Evolutionary conservation across 768 basidiomycete species (phyloP), one percentile per base, ranked within the genome.

Genomic region (Kondoa subrosea): DNA sequence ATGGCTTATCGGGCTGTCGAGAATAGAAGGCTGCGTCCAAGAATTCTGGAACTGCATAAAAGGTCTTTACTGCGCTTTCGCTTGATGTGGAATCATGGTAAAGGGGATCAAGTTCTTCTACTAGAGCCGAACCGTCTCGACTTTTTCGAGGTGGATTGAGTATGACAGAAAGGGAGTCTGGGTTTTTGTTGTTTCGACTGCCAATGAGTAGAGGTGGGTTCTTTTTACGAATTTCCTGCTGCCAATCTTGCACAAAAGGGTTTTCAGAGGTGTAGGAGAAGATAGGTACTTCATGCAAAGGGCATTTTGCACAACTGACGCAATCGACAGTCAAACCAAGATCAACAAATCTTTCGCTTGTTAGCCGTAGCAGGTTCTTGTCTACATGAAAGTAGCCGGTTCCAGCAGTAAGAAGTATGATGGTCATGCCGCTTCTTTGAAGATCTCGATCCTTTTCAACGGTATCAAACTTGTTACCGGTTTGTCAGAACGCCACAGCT

Each of bases 381-480:
- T 87, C 87, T 2, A 96, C 95, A 30, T 87, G 84, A 76, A 91
- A 97, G 76, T 89, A 89, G 1, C 90, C 90, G 1, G 91, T 89
- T 0, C 93, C 95, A 0, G 95, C 92, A 1, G 91, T 92, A 70
- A 97, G 84, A 57, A 97, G 76, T 58, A 91, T 83, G 1, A 87
- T 88, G 16, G 85, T 84, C 0, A 86, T 78, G 26, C 93, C 93
- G 0, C 92, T 97, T 16, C 91, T 81, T 1, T 87, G 88, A 8
- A 97, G 80, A 33, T 93, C 95, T 25, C 95, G 85, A 76, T 97
- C 95, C 61, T 63, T 27, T 12, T 12, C 14, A 31, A 25, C 25
- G 58, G 61, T 26, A 50, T 8, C 40, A 21, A 50, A 50, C 40
- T 50, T 50, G 12, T 21, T 50, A 8, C 40, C 8, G 40, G 21